These are phyloP conservation scores for Colletotrichum sp. DNA, from an alignment of 2,329 filamentous ascomycete species.

Conservation along the genomic window DNA sequence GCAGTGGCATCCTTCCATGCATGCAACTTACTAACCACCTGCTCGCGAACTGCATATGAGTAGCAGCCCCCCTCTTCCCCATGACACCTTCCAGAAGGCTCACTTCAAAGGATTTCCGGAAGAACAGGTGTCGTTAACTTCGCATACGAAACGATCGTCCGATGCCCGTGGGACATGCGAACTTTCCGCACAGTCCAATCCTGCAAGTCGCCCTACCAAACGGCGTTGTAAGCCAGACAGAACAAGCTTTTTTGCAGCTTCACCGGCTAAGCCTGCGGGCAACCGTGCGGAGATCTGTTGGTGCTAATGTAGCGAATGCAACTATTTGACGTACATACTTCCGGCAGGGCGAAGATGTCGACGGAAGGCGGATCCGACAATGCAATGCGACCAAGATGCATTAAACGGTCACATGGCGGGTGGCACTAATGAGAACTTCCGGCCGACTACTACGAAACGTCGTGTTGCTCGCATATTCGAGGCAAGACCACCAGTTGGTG, in stretches of 20 bases:
- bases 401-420: too few species aligned
- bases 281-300: conserved; percentile 7
- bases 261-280: background rate
- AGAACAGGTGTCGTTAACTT: conserved; percentile 12
- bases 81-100: background rate
- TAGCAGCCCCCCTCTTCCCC: background rate
- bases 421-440: background rate
- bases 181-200: background rate
- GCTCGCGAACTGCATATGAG: background rate
- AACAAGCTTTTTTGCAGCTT: background rate
- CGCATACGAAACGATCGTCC: conserved; percentile 20
- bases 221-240: background rate
- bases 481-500: background rate
- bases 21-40: background rate
- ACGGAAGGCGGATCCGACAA: background rate
- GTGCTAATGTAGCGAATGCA: background rate
- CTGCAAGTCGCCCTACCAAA: background rate
- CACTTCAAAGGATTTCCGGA: background rate
- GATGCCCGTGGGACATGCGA: background rate
- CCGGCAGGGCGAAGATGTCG: background rate
- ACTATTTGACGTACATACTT: background rate
- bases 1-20: background rate
- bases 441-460: background rate
- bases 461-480: background rate
- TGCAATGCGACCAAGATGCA: background rate